Conservation (phyloP, 2,329 filamentous ascomycete genomes). For the Trichoderma sp. region DNA sequence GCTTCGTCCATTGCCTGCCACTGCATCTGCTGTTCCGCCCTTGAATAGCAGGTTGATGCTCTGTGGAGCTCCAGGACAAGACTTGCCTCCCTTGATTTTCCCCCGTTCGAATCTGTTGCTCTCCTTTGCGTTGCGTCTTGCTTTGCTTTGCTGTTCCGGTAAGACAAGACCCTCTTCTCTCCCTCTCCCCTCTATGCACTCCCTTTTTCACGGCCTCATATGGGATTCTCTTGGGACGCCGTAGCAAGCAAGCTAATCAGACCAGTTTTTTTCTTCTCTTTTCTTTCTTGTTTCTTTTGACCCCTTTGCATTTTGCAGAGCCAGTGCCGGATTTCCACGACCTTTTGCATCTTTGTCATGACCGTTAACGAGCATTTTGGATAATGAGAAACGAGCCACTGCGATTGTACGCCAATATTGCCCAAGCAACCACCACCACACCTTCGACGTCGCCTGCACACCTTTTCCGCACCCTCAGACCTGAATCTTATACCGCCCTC, state of each 20-base stretch:
- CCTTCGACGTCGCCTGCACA: neutral
- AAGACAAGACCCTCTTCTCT: slow-evolving; percentile 14
- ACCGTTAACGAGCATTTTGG: slow-evolving; percentile 21
- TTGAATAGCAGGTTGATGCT: slow-evolving; percentile 10
- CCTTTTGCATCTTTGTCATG: slow-evolving; percentile 21
- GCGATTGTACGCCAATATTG: slow-evolving; percentile 16
- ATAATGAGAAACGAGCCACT: slow-evolving; percentile 23
- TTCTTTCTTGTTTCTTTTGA: neutral
- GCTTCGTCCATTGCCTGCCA: neutral
- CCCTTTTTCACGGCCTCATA: slow-evolving; percentile 18
- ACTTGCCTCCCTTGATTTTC: slow-evolving; percentile 1
- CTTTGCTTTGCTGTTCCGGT: slow-evolving; percentile 16
- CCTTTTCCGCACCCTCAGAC: neutral
- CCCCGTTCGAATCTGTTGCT: neutral
- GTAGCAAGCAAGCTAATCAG: slow-evolving; percentile 11
- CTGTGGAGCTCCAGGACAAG: slow-evolving; percentile 15
- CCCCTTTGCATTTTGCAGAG: slow-evolving; percentile 8
- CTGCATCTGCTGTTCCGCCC: neutral
- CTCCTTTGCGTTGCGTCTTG: slow-evolving; percentile 11
- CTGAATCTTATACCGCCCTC: slow-evolving; percentile 14
- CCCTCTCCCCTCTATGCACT: slow-evolving; percentile 14
- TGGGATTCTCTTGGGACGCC: neutral
- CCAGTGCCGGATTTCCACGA: slow-evolving; percentile 6
- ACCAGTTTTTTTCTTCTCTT: slow-evolving; percentile 9
- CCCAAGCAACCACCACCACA: slow-evolving; percentile 16